Conservation (phyloP, 179 eudicot species). For the Heliamphora pulchella region DNA sequence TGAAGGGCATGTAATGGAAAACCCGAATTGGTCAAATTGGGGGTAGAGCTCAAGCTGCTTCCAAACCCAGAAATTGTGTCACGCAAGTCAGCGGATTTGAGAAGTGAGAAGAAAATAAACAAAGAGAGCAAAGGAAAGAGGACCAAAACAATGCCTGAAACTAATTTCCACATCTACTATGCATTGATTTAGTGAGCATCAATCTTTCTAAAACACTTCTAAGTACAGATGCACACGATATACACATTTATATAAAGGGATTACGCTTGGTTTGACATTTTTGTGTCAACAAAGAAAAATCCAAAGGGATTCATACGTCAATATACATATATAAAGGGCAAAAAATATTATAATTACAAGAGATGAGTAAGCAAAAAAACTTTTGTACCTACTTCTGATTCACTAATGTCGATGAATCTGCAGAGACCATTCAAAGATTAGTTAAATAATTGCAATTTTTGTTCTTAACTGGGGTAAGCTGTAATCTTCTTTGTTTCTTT, state of each 20-base stretch:
- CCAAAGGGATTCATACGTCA: background rate
- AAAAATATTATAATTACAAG: background rate
- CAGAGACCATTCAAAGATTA: background rate
- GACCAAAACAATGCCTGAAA: background rate
- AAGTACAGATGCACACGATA: background rate
- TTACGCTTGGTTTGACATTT: background rate
- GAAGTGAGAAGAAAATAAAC: slow-evolving; percentile 19
- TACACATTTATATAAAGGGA: background rate
- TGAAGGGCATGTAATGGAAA: slow-evolving; percentile 17
- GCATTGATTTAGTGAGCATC: background rate
- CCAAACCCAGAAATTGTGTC: slow-evolving; percentile 16
- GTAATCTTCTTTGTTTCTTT: no score
- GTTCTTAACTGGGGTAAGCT: no score
- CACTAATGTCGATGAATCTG: background rate
- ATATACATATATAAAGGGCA: background rate
- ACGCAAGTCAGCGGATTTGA: slow-evolving; percentile 13
- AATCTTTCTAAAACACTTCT: background rate
- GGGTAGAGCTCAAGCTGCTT: slow-evolving; percentile 17
- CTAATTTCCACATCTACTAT: slow-evolving; percentile 15
- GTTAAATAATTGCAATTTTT: background rate
- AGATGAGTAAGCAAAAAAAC: background rate
- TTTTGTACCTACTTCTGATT: background rate
- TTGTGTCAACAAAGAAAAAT: background rate
- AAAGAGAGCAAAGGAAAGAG: slow-evolving; percentile 14
- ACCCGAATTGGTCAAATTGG: slow-evolving; percentile 16